Base-by-base conservation (phyloP, 2,329 filamentous ascomycete species). In the Ophiostoma ulmi region DNA sequence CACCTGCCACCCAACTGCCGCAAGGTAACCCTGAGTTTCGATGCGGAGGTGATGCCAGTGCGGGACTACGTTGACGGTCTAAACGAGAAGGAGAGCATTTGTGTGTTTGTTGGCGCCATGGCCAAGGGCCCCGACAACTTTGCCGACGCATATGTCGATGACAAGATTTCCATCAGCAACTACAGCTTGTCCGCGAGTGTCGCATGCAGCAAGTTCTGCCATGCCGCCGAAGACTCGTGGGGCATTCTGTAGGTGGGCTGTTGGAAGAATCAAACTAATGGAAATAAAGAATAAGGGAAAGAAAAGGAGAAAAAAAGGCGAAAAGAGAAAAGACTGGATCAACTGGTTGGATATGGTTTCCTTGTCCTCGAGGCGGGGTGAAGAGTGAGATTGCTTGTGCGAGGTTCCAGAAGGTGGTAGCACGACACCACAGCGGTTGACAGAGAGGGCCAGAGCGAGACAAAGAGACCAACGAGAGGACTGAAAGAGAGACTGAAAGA, bases 141-240 rank as follows among this genome's bases (percentile, higher is more conserved):
- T 79, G 95, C 95, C 74, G 95, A 99, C 78, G 87, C 88, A 58
- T 93, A 91, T 81, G 96, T 98, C 77, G 94, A 98, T 78, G 95
- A 99, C 82, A 92, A 96, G 77, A 98, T 99, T 78, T 93, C 91
- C 76, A 98, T 99, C 83, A 98, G 94, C 85, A 97, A 97, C 81
- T 99, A 92, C 86, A 97, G 94, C 78, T 86, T 99, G 74, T 97
- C 93, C 78, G 95, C 95, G 73, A 98, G 94, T 83, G 95, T 99
- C 73, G 94, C 95, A 63, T 99, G 95, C 86, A 97, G 94, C 88
- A 99, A 98, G 81, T 98, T 99, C 85, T 98, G 95, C 81, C 95
- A 99, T 81, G 95, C 94, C 58, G 94, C 94, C 63, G 95, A 99
- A 82, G 95, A 99, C 80, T 90, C 91, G 48, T 99, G 95, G 95